Evolutionary conservation across 768 basidiomycete genomes (phyloP), one percentile per base, ranked within the genome.

Genomic region (Russula brevipes): DNA sequence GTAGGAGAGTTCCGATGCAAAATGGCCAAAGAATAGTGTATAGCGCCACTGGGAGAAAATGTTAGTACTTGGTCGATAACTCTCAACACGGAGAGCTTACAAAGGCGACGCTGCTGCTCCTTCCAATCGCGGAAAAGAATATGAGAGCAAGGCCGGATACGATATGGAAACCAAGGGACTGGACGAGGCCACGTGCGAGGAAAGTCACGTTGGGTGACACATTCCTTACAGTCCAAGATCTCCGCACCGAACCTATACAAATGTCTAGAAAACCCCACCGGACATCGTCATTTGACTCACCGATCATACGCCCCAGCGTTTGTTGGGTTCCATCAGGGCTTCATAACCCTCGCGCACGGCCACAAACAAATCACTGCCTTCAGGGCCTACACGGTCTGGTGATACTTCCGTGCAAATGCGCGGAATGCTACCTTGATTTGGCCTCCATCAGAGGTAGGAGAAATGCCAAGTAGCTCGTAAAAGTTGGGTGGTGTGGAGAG

Each of bases 271-370:
- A 9, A 4, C 41, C 24, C 64, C 50, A 61, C 47, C 42, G 54
- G 17, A 19, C 33, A 45, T 9, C 17, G 19, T 24, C 41, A 42
- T 8, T 41, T 7, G 0, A 71, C 82, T 57, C 68, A 89, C 87
- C 91, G 80, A 70, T 94, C 92, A 72, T 94, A 94, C 0, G 91
- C 92, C 92, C 76, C 92, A 94, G 54, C 91, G 75, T 50, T 85
- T 85, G 9, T 82, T 78, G 3, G 92, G 91, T 66, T 91, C 80
- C 71, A 86, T 90, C 33, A 94, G 73, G 1, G 87, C 85, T 66
- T 94, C 91, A 66, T 85, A 93, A 39, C 85, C 88, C 69, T 86
- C 83, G 62, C 89, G 76, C 5, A 89, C 85, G 51, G 76, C 72
- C 53, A 92, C 88, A 70, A 94, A 94, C 33, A 84, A 58, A 12